These are phyloP conservation scores for Bertia moriformis DNA, from an alignment of 2,329 filamentous ascomycete genomes.

Conservation along the genomic window DNA sequence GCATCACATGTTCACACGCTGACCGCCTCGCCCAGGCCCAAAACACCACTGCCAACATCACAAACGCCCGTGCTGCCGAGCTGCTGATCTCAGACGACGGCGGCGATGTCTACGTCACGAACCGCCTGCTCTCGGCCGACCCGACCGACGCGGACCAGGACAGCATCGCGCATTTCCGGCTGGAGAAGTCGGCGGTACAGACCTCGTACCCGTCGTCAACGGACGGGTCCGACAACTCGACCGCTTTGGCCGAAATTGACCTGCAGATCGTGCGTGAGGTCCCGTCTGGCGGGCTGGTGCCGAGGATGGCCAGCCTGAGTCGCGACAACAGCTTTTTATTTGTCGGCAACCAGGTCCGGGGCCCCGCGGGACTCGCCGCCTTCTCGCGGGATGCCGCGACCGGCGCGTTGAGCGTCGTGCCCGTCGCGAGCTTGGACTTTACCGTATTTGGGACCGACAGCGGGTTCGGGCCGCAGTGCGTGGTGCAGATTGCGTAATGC, in stretches of 20 bases:
- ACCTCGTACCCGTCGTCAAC: neutral
- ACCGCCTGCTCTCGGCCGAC: constrained; percentile 20
- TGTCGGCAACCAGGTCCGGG: neutral
- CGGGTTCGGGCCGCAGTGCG: neutral
- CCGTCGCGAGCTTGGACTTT: constrained; percentile 9
- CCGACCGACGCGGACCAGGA: constrained; percentile 25
- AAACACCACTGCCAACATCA: neutral
- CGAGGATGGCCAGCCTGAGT: neutral
- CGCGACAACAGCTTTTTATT: neutral
- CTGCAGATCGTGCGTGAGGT: neutral
- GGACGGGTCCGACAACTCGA: neutral
- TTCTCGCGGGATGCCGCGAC: constrained; percentile 4
- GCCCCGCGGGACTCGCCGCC: constrained; percentile 4
- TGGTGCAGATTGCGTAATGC: neutral
- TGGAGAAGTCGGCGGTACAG: constrained; percentile 5
- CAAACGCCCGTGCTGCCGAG: constrained; percentile 20
- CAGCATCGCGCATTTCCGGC: constrained; percentile 29
- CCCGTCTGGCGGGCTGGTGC: neutral
- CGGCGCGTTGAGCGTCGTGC: constrained; percentile 7
- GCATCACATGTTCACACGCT: too few species aligned
- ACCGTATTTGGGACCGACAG: constrained; percentile 1
- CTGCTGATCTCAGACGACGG: constrained; percentile 24
- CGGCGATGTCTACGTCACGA: constrained; percentile 32
- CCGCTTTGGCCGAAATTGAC: neutral
- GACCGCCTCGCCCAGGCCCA: too few species aligned